Evolutionary conservation across 352 stramenopile species (phyloP).

Genomic region (Globisporangium echinulatum): DNA sequence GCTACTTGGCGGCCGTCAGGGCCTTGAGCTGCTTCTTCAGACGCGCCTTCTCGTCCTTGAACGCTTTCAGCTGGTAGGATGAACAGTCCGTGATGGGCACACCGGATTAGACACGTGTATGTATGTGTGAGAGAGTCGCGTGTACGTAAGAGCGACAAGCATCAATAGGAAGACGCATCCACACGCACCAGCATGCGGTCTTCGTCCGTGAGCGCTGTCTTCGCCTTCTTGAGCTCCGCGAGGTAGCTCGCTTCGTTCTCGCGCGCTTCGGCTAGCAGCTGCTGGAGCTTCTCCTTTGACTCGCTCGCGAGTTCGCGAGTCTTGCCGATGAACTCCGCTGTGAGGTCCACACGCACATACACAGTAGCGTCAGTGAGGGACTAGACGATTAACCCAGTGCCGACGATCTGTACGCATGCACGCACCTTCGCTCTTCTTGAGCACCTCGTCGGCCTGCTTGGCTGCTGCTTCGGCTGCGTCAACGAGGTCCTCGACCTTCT

Average conservation of each 20-base stretch:
- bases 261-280: constrained; percentile 62
- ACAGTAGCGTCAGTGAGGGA: constrained; percentile 1
- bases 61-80: constrained; percentile 53
- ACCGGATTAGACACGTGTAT: no score
- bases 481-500: constrained; percentile 14
- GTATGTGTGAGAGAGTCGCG: neutral
- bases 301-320: constrained; percentile 17
- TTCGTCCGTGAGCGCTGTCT: constrained; percentile 42
- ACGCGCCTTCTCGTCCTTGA: constrained; percentile 81
- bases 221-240: constrained; percentile 63
- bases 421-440: constrained; percentile 19
- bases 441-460: constrained; percentile 7
- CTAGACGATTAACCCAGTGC: neutral
- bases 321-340: constrained; percentile 12
- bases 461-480: constrained; percentile 6
- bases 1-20: constrained; percentile 51
- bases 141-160: neutral
- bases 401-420: constrained; percentile 1
- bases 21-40: constrained; percentile 84
- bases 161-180: neutral
- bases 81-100: neutral
- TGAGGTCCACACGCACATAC: constrained; percentile 23
- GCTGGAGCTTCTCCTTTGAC: constrained; percentile 71
- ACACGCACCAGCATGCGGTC: constrained; percentile 69
- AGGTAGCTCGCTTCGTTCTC: constrained; percentile 80